Evolutionary conservation across 495 filamentous ascomycete species (phyloP).

Genomic region (Neurospora sp.): DNA sequence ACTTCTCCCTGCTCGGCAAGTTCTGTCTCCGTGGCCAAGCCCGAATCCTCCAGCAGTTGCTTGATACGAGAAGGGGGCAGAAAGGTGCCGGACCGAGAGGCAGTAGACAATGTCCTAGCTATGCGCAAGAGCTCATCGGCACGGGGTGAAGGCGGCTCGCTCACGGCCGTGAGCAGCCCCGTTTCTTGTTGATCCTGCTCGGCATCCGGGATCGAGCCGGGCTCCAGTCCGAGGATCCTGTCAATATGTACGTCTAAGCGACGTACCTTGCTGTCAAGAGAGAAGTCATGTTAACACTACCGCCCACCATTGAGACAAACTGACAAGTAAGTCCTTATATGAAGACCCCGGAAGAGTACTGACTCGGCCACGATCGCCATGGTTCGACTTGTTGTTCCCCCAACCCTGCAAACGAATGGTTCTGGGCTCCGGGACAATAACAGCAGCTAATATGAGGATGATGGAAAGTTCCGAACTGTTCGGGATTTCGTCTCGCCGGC

Average conservation of each 20-base stretch:
- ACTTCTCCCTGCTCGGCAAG: slow-evolving; percentile 9
- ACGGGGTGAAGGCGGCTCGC: slow-evolving; percentile 25
- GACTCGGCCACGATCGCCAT: slow-evolving; percentile 65
- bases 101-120: slow-evolving; percentile 58
- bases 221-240: slow-evolving; percentile 39
- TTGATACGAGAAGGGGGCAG: slow-evolving; percentile 44
- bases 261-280: slow-evolving; percentile 56
- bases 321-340: background rate
- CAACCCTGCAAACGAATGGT: background rate
- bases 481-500: background rate
- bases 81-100: slow-evolving; percentile 44
- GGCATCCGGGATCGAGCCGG: slow-evolving; percentile 14
- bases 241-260: slow-evolving; percentile 74
- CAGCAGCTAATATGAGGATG: background rate
- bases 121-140: slow-evolving; percentile 48
- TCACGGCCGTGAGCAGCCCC: slow-evolving; percentile 3
- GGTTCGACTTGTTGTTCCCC: slow-evolving; percentile 1
- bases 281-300: background rate
- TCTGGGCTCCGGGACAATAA: background rate
- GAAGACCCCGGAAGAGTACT: slow-evolving; percentile 22
- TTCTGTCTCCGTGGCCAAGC: slow-evolving; percentile 16
- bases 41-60: slow-evolving; percentile 49
- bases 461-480: background rate
- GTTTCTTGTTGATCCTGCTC: slow-evolving; percentile 1
- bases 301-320: background rate